Base-by-base conservation (phyloP, 345 rosid genomes). In the Abelmoschus esculentus region DNA sequence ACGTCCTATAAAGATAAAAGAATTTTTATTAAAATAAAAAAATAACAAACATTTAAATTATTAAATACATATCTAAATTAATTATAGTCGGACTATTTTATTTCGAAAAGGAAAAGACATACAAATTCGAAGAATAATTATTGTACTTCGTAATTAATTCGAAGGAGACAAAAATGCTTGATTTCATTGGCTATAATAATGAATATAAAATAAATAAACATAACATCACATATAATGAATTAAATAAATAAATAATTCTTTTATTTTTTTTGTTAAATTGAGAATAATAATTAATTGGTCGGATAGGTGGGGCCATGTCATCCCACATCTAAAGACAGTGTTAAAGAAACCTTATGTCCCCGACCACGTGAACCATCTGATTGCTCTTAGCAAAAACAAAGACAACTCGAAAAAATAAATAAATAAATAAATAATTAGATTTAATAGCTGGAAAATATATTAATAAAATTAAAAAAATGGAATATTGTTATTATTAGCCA, bases 291-390 rank as follows among this genome's bases (percentile, higher is more conserved):
- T 44, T 57, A 58, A 42, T 57, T 38, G 54, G 66, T 70, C 28
- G 42, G 65, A 44, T 64, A 47, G 15, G 15, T 6, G 72, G 63
- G 49, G 7, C 38, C 26, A 38, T 3, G 3, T 47, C 15, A 49
- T 49, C 15, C 53, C 6, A 14, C 64, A 69, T 55, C 72, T 56
- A 55, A 9, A 55, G 53, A 69, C 36, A 26, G 58, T 12, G 58
- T 5, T 54, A 13, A 7, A 14, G 36, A 66, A 15, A 15, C 26
- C 58, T 32, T 4, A 52, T 36, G 61, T 61, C 69, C 52, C 49
- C 15, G 12, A 62, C 38, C 74, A 72, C 74, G 74, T 72, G 69
- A 61, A 50, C 74, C 74, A 34, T 72, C 64, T 73, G 60, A 54
- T 73, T 56, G 47, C 17, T 64, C 57, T 42, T 50, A 44, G 28